A percentile compares a stretch with the other conserved stretches of the same genome.
Conservation (phyloP, 1,284 basidiomycete genomes). For the Ganoderma resinaceum region DNA sequence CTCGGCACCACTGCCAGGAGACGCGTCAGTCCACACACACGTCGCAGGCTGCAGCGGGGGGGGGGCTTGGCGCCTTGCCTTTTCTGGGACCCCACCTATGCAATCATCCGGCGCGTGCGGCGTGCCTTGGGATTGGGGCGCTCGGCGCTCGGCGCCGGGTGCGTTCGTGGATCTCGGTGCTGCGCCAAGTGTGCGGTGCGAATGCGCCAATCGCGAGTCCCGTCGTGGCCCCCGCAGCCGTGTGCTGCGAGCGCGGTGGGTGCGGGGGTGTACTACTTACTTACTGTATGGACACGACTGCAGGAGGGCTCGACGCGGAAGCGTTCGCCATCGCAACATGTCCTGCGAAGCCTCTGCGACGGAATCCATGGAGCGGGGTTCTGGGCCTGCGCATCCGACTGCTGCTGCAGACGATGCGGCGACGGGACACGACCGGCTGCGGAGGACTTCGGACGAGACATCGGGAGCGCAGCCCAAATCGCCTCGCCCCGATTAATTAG, state of each 20-base stretch:
- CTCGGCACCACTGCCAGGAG: neutral
- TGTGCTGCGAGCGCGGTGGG: neutral
- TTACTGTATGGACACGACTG: neutral
- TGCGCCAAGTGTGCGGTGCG: neutral
- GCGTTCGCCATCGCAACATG: constrained; percentile 2
- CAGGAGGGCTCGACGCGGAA: neutral
- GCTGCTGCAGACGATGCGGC: neutral
- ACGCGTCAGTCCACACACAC: neutral
- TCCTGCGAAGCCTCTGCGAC: neutral
- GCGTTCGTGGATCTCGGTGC: neutral
- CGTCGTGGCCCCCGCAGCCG: neutral
- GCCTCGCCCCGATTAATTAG: neutral
- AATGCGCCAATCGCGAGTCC: neutral
- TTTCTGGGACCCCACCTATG: neutral
- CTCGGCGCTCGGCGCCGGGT: neutral
- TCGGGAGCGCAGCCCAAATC: neutral
- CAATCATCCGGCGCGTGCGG: no score
- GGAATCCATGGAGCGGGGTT: neutral
- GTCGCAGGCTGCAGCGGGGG: neutral
- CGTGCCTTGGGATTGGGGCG: neutral
- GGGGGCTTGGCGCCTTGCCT: neutral
- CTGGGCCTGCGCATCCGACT: neutral
- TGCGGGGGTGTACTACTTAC: no score
- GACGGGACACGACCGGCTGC: neutral
- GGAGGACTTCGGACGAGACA: neutral